These are phyloP conservation scores for Dothistroma pini DNA, from an alignment of 2,329 filamentous ascomycete species.

Conservation along the genomic window DNA sequence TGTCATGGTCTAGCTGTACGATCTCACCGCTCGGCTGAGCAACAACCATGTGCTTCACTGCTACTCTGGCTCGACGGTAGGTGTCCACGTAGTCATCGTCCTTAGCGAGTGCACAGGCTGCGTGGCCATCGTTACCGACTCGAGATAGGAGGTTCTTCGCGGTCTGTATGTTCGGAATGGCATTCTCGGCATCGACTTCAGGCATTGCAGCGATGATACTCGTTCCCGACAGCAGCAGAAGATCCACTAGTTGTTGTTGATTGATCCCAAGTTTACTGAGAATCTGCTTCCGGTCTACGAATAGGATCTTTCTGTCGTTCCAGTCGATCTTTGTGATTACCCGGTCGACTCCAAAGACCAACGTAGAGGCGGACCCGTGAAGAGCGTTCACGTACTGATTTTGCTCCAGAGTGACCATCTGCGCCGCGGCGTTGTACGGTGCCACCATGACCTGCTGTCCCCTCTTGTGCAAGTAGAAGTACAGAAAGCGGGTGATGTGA, in stretches of 20 bases:
- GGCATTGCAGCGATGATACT: conserved; percentile 65
- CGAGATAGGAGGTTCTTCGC: conserved; percentile 72
- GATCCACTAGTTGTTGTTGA: conserved; percentile 73
- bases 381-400: conserved; percentile 68
- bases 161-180: conserved; percentile 60
- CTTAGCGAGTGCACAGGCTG: conserved; percentile 69
- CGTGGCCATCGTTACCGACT: conserved; percentile 64
- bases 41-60: conserved; percentile 82
- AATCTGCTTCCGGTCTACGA: conserved; percentile 57
- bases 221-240: conserved; percentile 53
- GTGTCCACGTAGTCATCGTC: conserved; percentile 83
- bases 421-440: conserved; percentile 78
- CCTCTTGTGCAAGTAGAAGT: conserved; percentile 66
- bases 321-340: conserved; percentile 67
- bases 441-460: conserved; percentile 74
- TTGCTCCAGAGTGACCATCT: conserved; percentile 77
- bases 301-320: conserved; percentile 58
- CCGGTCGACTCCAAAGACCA: conserved; percentile 80
- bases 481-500: conserved; percentile 72
- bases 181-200: conserved; percentile 54
- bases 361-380: conserved; percentile 78
- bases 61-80: conserved; percentile 81
- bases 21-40: conserved; percentile 74
- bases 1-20: conserved; percentile 67
- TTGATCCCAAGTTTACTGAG: conserved; percentile 63